Percentiles rank a stretch among this genome's conserved stretches.
These are phyloP conservation scores for Dunaliella sp. DNA, from an alignment of 139 green algal species.

Conservation along the genomic window DNA sequence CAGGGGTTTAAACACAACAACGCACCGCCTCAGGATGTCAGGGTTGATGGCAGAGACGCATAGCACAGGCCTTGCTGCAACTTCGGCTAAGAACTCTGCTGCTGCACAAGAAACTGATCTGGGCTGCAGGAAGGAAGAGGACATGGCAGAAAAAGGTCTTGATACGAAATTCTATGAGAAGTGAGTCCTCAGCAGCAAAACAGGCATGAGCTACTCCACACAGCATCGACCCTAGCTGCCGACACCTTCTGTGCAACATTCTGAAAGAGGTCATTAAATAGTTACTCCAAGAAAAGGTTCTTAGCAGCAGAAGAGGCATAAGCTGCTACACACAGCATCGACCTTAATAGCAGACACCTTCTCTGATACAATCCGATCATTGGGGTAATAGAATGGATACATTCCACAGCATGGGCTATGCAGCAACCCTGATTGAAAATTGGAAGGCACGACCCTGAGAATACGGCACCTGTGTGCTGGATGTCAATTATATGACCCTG, in stretches of 20 bases:
- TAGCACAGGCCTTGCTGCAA: background rate
- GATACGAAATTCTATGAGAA: background rate
- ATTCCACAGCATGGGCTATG: no score
- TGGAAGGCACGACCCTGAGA: no score
- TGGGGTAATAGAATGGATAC: no score
- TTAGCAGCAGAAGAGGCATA: background rate
- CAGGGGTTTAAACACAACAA: background rate
- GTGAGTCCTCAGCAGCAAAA: background rate
- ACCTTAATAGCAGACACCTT: no score
- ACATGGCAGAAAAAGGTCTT: background rate
- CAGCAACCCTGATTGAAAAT: no score
- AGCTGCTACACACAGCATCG: background rate
- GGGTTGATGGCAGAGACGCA: background rate
- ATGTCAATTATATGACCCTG: no score
- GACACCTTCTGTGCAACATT: background rate
- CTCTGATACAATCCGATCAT: no score
- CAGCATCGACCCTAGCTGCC: no score
- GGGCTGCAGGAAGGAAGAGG: background rate
- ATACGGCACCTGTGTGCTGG: no score
- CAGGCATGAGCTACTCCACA: background rate
- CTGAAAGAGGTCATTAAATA: background rate
- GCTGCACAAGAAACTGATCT: background rate
- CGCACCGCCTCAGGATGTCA: background rate
- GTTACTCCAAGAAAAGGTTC: background rate
- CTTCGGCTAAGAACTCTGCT: background rate